Conservation (phyloP, 257 asterid genomes). For the Fraxinus anomala region DNA sequence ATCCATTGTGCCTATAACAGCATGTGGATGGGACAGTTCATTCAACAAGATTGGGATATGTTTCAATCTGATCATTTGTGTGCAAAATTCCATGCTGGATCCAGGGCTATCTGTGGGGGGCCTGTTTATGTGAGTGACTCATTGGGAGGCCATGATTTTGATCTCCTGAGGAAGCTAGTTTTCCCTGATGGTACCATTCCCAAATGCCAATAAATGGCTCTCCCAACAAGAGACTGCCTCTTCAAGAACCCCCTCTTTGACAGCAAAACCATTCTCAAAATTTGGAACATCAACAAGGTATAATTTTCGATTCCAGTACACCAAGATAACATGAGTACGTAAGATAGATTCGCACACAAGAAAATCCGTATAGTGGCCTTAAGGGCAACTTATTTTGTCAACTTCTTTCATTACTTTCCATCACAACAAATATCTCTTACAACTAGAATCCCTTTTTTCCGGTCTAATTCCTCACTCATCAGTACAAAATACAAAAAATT, state of each 20-base stretch:
- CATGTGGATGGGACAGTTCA: conserved; percentile 43
- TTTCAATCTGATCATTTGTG: conserved; percentile 36
- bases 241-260: conserved; percentile 18
- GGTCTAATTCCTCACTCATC: background rate
- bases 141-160: conserved; percentile 16
- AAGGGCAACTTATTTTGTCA: background rate
- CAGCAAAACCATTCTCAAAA: conserved; percentile 22
- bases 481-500: background rate
- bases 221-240: conserved; percentile 25
- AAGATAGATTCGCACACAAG: no score
- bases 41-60: conserved; percentile 44
- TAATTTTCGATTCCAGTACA: background rate
- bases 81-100: conserved; percentile 27
- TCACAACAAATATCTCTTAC: no score
- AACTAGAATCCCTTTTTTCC: no score
- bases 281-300: conserved; percentile 23
- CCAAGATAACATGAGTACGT: background rate
- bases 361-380: no score
- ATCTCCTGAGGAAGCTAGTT: conserved; percentile 4
- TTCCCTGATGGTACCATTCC: conserved; percentile 28
- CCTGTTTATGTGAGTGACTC: conserved; percentile 27
- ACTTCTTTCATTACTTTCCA: no score
- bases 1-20: conserved; percentile 42
- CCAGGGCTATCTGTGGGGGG: conserved; percentile 13
- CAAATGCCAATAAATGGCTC: conserved; percentile 33